These are phyloP conservation scores for Metschnikowia bowlesiae DNA, from an alignment of 805 yeast genomes.

Conservation along the genomic window DNA sequence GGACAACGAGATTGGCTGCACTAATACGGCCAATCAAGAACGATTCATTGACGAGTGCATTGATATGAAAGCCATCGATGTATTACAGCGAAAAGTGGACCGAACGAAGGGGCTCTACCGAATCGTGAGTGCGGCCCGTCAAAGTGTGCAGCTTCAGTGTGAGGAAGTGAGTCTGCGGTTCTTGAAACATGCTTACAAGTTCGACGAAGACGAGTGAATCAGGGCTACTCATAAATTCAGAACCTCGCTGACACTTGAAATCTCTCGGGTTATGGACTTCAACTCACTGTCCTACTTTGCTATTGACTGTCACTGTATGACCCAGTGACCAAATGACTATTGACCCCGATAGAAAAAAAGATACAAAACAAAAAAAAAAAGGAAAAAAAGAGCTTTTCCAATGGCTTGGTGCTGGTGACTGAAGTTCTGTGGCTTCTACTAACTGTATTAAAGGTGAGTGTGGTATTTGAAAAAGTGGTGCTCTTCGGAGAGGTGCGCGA, in stretches of 20 bases:
- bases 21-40: background rate
- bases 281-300: background rate
- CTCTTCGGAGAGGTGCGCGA: background rate
- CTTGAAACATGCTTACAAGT: background rate
- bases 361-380: background rate
- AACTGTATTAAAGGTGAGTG: background rate
- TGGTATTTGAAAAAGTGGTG: background rate
- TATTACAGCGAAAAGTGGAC: background rate
- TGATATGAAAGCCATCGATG: background rate
- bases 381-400: background rate
- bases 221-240: background rate
- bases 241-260: background rate
- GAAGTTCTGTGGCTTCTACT: background rate
- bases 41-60: background rate
- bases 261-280: too few relatives aligned
- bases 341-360: background rate
- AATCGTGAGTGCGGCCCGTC: background rate
- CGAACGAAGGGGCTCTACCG: background rate
- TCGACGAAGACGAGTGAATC: too few relatives aligned
- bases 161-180: background rate
- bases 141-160: background rate
- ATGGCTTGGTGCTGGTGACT: background rate
- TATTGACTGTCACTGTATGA: background rate
- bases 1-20: background rate
- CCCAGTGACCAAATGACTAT: too few relatives aligned